phyloP scores from a whole-genome alignment of 1,284 basidiomycete genomes.

The Sanghuangporus baumii region DNA sequence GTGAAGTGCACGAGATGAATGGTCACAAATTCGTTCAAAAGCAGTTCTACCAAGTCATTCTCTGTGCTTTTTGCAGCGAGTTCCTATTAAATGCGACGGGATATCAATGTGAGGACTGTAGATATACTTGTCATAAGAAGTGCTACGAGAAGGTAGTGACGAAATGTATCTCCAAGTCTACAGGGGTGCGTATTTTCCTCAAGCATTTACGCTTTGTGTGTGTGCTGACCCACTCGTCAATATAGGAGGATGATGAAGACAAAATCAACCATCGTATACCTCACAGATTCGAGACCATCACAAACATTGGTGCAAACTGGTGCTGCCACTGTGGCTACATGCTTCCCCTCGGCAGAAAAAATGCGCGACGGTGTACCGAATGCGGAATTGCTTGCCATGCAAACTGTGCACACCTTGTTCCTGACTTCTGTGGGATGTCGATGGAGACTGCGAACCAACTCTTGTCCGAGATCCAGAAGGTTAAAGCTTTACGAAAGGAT shows the following conservation, averaged over 20 bases:
- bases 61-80: constrained; percentile 97
- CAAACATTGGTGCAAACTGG: constrained; percentile 98
- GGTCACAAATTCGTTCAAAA: constrained; percentile 97
- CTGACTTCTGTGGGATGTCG: constrained; percentile 99
- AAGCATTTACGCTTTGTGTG: background rate
- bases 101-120: constrained; percentile 99
- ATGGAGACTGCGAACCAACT: constrained; percentile 99
- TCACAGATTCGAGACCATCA: constrained; percentile 96
- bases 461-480: constrained; percentile 80
- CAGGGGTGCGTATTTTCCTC: constrained; percentile 59
- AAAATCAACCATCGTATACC: constrained; percentile 99
- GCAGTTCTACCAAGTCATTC: constrained; percentile 98
- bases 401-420: constrained; percentile 96
- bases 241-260: constrained; percentile 90
- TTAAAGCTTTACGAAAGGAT: constrained; percentile 63
- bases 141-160: constrained; percentile 99
- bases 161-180: constrained; percentile 97
- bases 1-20: constrained; percentile 99
- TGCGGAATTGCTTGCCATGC: constrained; percentile 97
- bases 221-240: background rate
- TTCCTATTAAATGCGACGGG: constrained; percentile 96
- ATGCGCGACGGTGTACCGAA: constrained; percentile 92
- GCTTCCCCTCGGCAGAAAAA: constrained; percentile 95
- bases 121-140: constrained; percentile 98
- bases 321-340: constrained; percentile 99